Conservation (phyloP, 139 green algal species). For the Chlamydomonas schloesseri region DNA sequence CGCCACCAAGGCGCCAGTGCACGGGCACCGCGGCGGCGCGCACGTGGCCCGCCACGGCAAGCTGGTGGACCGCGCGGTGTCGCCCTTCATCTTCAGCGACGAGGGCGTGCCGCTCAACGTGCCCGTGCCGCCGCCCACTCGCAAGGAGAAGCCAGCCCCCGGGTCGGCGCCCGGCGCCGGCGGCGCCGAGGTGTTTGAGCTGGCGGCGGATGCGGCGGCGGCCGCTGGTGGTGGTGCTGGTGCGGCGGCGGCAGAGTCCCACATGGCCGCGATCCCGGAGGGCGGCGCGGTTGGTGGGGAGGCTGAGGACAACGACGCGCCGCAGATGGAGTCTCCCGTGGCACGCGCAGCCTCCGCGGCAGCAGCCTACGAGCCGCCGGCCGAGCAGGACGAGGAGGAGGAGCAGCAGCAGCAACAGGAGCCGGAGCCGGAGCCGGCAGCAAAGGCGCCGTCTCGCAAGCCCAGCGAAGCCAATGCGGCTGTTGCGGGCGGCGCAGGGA, state of each 20-base stretch:
- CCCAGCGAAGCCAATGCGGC: not conserved
- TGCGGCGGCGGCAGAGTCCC: too few relatives aligned
- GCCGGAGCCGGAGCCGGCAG: not conserved
- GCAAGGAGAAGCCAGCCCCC: not conserved
- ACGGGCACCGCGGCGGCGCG: too few relatives aligned
- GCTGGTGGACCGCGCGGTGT: conserved; percentile 24
- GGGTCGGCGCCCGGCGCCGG: not conserved
- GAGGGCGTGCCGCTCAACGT: not conserved
- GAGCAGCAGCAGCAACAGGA: not conserved
- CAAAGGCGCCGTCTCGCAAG: too few relatives aligned
- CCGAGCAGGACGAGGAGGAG: not conserved
- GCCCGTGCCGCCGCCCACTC: not conserved
- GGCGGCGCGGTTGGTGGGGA: too few relatives aligned
- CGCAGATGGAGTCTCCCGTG: conserved; percentile 32
- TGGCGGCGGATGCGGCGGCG: not conserved
- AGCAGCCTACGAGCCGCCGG: not conserved
- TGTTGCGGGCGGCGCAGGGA: not conserved
- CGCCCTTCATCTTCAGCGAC: conserved; percentile 34
- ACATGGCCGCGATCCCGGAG: not conserved
- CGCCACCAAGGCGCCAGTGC: not conserved
- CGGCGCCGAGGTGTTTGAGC: not conserved
- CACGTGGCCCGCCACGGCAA: not conserved
- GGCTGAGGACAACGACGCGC: conserved; percentile 14
- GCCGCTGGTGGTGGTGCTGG: not conserved
- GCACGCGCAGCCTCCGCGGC: not conserved